Base-by-base conservation (phyloP, 371 early-diverging fungal genomes). In the Syncephalis fuscata region DNA sequence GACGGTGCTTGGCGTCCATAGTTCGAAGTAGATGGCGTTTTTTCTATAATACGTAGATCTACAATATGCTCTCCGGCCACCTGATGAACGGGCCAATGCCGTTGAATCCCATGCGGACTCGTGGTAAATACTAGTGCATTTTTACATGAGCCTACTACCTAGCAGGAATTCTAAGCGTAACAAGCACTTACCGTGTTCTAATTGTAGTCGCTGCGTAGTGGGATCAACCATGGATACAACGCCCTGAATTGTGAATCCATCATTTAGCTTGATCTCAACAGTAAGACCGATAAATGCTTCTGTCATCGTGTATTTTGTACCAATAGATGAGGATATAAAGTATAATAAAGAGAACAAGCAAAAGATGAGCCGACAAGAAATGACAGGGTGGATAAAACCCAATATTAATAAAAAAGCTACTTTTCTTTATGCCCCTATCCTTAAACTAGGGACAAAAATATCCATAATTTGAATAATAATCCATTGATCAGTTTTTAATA, bases 271-370 rank as follows among this genome's bases (percentile, higher is more conserved):
- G 15, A 72, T 60, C 25, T 62, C 56, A 43, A 74, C 69, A 39
- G 58, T 62, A 37, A 68, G 53, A 27, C 78, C 78, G 43, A 73
- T 51, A 49, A 74, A 78, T 37, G 66, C 63, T 48, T 71, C 68
- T 23, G 74, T 65, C 77, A 76, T 76, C 10, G 43, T 11, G 38
- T 19, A 15, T n/a, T 15, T 3, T 44, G 21, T 21, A 44, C 2
- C 2, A 17, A 44, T 45, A 45, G 19, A 15, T 25, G 27, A 45
- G 25, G 17, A 24, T 17, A 24, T 3, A 2, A 24, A 17, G 32
- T 7, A 32, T 32, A 32, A 32, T 32, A 11, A 32, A 7, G 32
- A 32, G 32, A 32, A 32, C 32, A 11, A 32, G 4, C 32, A 32
- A 32, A 32, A n/a, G n/a, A n/a, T n/a, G n/a, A n/a, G n/a, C n/a